These are phyloP conservation scores for Schoenoplectus triqueter DNA, from an alignment of 202 grass and related monocot genomes.

Conservation along the genomic window DNA sequence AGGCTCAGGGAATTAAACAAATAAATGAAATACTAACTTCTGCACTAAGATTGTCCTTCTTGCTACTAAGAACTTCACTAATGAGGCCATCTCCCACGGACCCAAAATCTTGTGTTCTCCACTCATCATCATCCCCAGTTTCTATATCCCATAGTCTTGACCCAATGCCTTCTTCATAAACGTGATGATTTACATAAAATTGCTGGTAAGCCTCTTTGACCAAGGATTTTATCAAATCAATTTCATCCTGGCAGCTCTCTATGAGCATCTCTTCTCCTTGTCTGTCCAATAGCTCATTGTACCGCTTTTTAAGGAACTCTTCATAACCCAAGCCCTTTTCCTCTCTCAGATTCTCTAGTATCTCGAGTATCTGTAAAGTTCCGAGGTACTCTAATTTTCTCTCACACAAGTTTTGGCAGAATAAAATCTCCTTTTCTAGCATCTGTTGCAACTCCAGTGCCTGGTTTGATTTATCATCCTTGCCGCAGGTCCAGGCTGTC, in stretches of 20 bases:
- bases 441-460: constrained; percentile 45
- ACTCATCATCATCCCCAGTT: constrained; percentile 60
- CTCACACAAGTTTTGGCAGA: constrained; percentile 61
- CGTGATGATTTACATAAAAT: constrained; percentile 51
- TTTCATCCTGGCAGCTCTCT: constrained; percentile 50
- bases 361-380: constrained; percentile 60
- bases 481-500: constrained; percentile 54
- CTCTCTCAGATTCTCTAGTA: constrained; percentile 59
- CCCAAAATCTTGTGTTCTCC: constrained; percentile 59
- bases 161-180: constrained; percentile 61
- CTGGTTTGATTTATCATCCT: constrained; percentile 57
- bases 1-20: not conserved
- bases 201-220: constrained; percentile 69
- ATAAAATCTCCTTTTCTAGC: constrained; percentile 71
- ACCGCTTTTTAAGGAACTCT: constrained; percentile 68
- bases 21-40: constrained; percentile 56
- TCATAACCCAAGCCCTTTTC: constrained; percentile 69
- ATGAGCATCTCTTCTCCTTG: constrained; percentile 51
- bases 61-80: constrained; percentile 45
- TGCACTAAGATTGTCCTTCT: constrained; percentile 56
- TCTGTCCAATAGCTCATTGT: constrained; percentile 55
- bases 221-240: constrained; percentile 63
- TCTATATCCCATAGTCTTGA: constrained; percentile 56
- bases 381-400: constrained; percentile 71
- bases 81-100: constrained; percentile 64